Evolutionary conservation across 148 eudicot species (phyloP).

Genomic region (Dysphania ambrosioides): DNA sequence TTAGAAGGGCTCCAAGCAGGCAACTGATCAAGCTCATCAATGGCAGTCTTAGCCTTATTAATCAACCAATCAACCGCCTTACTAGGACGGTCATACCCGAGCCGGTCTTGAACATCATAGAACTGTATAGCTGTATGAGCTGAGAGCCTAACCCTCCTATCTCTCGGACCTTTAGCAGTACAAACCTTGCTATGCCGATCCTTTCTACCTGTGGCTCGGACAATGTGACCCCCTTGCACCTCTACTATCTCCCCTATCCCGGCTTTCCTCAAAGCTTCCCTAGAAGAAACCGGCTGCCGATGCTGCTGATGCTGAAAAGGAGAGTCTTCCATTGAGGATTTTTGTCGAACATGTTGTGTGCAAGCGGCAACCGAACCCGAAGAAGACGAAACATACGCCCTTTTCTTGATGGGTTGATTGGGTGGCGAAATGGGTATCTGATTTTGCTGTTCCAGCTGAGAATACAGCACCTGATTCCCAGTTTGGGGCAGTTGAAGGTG

Average conservation of each 20-base stretch:
- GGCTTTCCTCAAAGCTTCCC: slow-evolving; percentile 43
- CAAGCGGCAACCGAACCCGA: slow-evolving; percentile 18
- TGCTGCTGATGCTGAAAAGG: neutral
- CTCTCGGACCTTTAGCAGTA: slow-evolving; percentile 86
- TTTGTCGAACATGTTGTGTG: slow-evolving; percentile 45
- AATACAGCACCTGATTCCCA: slow-evolving; percentile 21
- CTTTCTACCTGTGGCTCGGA: slow-evolving; percentile 75
- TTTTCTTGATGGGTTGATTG: slow-evolving; percentile 43
- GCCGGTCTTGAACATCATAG: slow-evolving; percentile 83
- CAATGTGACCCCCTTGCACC: slow-evolving; percentile 93
- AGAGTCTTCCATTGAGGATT: slow-evolving; percentile 43
- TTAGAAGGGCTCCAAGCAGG: slow-evolving; percentile 77
- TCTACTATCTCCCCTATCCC: slow-evolving; percentile 75
- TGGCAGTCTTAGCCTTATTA: slow-evolving; percentile 69
- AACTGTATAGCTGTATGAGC: slow-evolving; percentile 91
- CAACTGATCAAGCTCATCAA: slow-evolving; percentile 74
- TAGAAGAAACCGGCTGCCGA: slow-evolving; percentile 23
- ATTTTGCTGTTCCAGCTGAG: slow-evolving; percentile 21
- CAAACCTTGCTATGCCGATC: slow-evolving; percentile 91
- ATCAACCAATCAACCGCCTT: slow-evolving; percentile 95
- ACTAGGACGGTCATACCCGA: slow-evolving; percentile 86
- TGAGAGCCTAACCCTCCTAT: slow-evolving; percentile 74
- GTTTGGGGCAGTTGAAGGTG: slow-evolving; percentile 24
- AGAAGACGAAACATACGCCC: slow-evolving; percentile 29
- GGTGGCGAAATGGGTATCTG: slow-evolving; percentile 10